Evolutionary conservation across 2,329 filamentous ascomycete species (phyloP).

Genomic region (Cladosporium cucumerinum): DNA sequence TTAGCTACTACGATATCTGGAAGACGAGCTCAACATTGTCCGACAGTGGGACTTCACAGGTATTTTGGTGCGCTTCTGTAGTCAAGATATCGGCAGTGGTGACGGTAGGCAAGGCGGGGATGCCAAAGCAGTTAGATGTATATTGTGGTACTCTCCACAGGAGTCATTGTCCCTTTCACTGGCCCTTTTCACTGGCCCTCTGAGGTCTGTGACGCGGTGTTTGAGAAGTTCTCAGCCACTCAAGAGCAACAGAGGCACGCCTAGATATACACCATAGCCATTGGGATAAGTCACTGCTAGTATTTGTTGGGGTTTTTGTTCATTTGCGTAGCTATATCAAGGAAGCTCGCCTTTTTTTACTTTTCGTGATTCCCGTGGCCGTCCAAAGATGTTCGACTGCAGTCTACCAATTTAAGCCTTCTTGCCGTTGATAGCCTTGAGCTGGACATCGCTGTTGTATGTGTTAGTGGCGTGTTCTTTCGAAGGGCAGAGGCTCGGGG

Average conservation of each 20-base stretch:
- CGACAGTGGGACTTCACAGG: neutral
- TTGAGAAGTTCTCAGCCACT: neutral
- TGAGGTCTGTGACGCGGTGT: neutral
- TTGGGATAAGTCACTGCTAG: neutral
- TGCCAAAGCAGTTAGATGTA: neutral
- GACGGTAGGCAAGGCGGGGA: no score
- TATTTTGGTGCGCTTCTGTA: neutral
- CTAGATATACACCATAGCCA: neutral
- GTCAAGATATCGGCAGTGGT: neutral
- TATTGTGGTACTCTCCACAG: neutral
- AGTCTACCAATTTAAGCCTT: constrained; percentile 4
- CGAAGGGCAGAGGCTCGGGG: neutral
- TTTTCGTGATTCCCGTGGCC: constrained; percentile 14
- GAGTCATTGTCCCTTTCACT: neutral
- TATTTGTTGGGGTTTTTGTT: neutral
- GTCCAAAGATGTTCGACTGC: neutral
- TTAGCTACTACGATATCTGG: neutral
- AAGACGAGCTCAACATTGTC: neutral
- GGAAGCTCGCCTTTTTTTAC: neutral
- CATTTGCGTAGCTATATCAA: constrained; percentile 5
- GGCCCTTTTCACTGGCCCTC: neutral
- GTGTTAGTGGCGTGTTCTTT: neutral
- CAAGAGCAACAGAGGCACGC: neutral
- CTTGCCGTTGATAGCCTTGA: constrained; percentile 60
- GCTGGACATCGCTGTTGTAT: constrained; percentile 60